These are phyloP conservation scores for Helotiales sp. DNA, from an alignment of 2,329 filamentous ascomycete species.

Conservation along the genomic window DNA sequence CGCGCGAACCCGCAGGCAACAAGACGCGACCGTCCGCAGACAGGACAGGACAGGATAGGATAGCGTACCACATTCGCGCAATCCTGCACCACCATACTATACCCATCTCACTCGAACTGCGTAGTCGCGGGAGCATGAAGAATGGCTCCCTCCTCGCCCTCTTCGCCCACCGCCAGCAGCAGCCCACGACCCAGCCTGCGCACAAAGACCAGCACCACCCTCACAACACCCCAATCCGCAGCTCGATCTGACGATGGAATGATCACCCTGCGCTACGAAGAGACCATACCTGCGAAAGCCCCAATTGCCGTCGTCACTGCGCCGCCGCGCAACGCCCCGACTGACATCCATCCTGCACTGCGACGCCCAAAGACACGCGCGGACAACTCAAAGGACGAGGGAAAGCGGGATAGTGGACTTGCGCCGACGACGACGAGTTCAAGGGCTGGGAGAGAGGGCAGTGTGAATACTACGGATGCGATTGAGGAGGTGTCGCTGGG, in stretches of 20 bases:
- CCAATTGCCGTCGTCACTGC: constrained; percentile 53
- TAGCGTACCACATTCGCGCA: constrained; percentile 8
- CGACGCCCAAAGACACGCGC: constrained; percentile 23
- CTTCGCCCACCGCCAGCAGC: not conserved
- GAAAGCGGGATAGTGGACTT: constrained; percentile 62
- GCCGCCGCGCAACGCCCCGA: constrained; percentile 37
- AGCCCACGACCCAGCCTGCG: constrained; percentile 10
- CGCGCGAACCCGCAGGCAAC: not conserved
- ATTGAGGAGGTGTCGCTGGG: constrained; percentile 32
- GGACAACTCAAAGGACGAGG: constrained; percentile 44
- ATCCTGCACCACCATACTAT: not conserved
- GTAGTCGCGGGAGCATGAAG: constrained; percentile 10
- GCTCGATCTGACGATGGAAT: constrained; percentile 41
- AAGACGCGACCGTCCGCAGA: not conserved
- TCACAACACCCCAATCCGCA: constrained; percentile 9
- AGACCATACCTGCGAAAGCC: constrained; percentile 61
- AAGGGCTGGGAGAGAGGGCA: constrained; percentile 47
- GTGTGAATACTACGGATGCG: constrained; percentile 40
- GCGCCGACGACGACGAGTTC: constrained; percentile 54
- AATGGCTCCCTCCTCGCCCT: not conserved
- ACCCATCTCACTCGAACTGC: constrained; percentile 4
- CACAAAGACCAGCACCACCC: constrained; percentile 15
- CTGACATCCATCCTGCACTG: constrained; percentile 40
- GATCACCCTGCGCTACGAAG: constrained; percentile 64
- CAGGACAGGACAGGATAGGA: not conserved